Conservation (phyloP, 805 yeast genomes). For the Kluyveromyces nonfermentans region DNA sequence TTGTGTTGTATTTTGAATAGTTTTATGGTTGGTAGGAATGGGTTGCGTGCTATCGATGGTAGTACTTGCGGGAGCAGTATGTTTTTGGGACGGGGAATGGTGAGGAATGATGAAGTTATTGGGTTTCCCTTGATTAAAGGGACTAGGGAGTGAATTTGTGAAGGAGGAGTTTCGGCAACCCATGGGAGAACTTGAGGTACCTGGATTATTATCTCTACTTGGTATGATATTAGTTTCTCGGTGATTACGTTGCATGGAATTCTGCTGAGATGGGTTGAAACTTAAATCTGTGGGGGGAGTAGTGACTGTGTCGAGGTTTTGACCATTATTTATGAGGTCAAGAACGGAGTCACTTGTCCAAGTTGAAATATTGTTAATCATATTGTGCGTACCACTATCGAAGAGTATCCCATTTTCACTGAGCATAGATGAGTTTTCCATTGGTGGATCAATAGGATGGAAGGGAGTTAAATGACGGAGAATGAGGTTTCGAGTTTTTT, state of each 20-base stretch:
- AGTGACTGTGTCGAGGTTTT: not conserved
- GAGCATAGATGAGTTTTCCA: not conserved
- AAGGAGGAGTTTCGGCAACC: constrained; percentile 2
- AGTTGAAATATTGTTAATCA: constrained; percentile 51
- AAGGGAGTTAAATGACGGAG: not conserved
- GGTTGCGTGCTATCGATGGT: not conserved
- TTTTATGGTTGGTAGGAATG: not conserved
- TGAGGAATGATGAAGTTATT: constrained; percentile 1
- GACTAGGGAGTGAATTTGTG: constrained; percentile 5
- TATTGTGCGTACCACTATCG: constrained; percentile 40
- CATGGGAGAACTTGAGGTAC: constrained; percentile 1
- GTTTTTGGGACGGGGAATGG: not conserved
- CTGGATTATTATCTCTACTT: constrained; percentile 2
- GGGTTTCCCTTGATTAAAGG: not conserved
- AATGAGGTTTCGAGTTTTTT: not conserved
- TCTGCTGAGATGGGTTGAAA: constrained; percentile 2
- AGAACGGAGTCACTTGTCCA: constrained; percentile 38
- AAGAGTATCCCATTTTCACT: constrained; percentile 15
- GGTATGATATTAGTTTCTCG: constrained; percentile 1
- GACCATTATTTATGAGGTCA: constrained; percentile 10
- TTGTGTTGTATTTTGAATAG: constrained; percentile 2
- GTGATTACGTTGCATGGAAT: not conserved
- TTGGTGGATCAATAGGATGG: not conserved
- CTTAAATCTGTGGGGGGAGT: not conserved
- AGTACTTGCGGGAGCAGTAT: too few relatives aligned